Conservation (phyloP, 1,284 basidiomycete genomes). For the Pisolithus thermaeus region DNA sequence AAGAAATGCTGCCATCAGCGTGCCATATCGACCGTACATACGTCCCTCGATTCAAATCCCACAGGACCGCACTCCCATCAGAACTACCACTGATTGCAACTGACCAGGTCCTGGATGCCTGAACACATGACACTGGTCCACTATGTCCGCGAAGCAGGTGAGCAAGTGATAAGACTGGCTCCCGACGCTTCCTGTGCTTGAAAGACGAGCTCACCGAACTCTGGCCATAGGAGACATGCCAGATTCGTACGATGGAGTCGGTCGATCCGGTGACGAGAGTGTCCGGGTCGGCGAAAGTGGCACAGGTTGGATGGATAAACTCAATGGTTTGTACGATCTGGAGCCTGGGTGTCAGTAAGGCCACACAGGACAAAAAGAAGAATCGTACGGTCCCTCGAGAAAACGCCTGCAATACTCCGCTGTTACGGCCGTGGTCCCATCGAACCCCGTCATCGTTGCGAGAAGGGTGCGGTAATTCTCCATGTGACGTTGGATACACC, state of each 20-base stretch:
- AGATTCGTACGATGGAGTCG: conserved; percentile 74
- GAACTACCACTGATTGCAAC: conserved; percentile 79
- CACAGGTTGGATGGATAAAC: conserved; percentile 66
- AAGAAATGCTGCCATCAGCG: conserved; percentile 31
- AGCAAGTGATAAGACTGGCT: conserved; percentile 40
- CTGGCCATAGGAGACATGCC: conserved; percentile 49
- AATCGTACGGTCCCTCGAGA: conserved; percentile 53
- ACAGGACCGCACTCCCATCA: conserved; percentile 81
- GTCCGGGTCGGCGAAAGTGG: conserved; percentile 67
- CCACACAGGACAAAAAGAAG: background rate
- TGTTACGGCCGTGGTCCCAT: conserved; percentile 43
- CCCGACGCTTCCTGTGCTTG: conserved; percentile 23
- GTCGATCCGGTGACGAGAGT: conserved; percentile 72
- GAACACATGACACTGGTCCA: conserved; percentile 60
- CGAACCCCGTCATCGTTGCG: conserved; percentile 64
- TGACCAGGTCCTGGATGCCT: conserved; percentile 80
- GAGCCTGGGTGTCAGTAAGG: conserved; percentile 2
- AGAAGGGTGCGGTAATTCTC: conserved; percentile 54
- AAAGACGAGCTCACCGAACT: conserved; percentile 21
- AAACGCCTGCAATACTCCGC: conserved; percentile 53
- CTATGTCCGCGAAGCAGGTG: conserved; percentile 79
- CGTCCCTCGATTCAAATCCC: conserved; percentile 84
- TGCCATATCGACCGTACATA: conserved; percentile 78
- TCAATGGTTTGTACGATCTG: conserved; percentile 75
- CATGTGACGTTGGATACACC: conserved; percentile 60